Conservation (phyloP, 2,329 filamentous ascomycete species). For the Aspergillus felis region DNA sequence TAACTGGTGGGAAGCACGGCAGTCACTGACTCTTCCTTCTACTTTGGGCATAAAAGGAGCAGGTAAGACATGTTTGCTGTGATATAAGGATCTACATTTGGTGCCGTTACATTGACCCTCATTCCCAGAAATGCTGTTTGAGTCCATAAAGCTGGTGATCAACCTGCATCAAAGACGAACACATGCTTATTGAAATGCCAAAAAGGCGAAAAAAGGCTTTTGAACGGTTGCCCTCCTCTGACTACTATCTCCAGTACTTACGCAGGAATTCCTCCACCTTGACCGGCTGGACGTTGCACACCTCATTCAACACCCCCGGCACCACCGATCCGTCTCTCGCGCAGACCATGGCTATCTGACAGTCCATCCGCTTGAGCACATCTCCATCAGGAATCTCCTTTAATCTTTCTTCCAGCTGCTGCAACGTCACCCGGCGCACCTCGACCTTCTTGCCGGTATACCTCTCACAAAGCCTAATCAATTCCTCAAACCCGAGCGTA, state of each 20-base stretch:
- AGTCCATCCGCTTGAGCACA: slow-evolving; percentile 4
- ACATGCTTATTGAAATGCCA: too few relatives aligned
- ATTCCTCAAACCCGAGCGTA: slow-evolving; percentile 22
- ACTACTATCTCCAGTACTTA: slow-evolving; percentile 9
- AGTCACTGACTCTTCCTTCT: too few relatives aligned
- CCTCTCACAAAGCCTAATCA: slow-evolving; percentile 21
- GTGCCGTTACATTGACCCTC: too few relatives aligned
- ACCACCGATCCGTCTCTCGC: slow-evolving; percentile 3
- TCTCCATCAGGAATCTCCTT: not conserved
- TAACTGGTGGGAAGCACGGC: too few relatives aligned
- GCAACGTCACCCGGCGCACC: not conserved
- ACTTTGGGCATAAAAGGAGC: too few relatives aligned
- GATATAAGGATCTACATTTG: too few relatives aligned
- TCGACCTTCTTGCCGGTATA: slow-evolving; percentile 13
- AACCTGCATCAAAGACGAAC: too few relatives aligned
- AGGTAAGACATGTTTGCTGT: too few relatives aligned
- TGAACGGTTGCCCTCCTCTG: too few relatives aligned
- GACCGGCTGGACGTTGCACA: slow-evolving; percentile 1
- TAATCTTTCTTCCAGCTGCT: not conserved
- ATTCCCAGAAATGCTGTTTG: too few relatives aligned
- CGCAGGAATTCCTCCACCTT: slow-evolving; percentile 3
- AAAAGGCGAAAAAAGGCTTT: too few relatives aligned
- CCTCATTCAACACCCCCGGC: not conserved
- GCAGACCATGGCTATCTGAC: slow-evolving; percentile 10
- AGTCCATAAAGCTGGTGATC: too few relatives aligned